Conservation (phyloP, 768 basidiomycete genomes). For the Suillus ampliporus region DNA sequence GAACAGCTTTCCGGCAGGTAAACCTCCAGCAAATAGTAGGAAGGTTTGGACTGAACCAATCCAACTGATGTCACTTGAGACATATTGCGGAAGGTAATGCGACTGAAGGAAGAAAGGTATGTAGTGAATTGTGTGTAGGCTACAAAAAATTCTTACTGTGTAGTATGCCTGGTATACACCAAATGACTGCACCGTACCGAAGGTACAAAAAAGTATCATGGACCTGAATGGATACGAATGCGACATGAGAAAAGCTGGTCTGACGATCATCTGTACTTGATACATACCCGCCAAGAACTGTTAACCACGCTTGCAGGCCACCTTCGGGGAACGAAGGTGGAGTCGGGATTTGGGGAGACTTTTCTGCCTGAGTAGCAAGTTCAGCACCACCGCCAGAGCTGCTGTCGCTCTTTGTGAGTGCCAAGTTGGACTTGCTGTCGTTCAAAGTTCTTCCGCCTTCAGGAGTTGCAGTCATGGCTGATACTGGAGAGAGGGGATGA, state of each 20-base stretch:
- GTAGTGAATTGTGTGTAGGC: neutral
- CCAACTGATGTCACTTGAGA: conserved; percentile 52
- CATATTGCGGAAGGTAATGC: conserved; percentile 42
- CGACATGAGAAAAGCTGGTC: neutral
- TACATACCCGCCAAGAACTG: conserved; percentile 52
- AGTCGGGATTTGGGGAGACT: neutral
- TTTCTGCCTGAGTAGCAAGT: neutral
- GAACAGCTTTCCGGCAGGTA: conserved; percentile 51
- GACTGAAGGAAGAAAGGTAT: conserved; percentile 39
- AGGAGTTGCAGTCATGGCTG: conserved; percentile 14
- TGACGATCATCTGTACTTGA: neutral
- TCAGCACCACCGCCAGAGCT: neutral
- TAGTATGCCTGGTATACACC: conserved; percentile 60
- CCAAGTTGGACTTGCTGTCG: conserved; percentile 9
- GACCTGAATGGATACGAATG: conserved; percentile 32
- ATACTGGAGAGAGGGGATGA: conserved; percentile 7
- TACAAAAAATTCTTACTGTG: conserved; percentile 35
- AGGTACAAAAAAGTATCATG: conserved; percentile 53
- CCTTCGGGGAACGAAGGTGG: conserved; percentile 48
- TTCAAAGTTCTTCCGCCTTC: conserved; percentile 1
- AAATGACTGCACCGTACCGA: conserved; percentile 55
- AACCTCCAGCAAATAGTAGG: conserved; percentile 50
- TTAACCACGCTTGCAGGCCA: conserved; percentile 50
- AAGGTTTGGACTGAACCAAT: conserved; percentile 59
- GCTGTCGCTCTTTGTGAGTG: conserved; percentile 7